Evolutionary conservation across 768 basidiomycete species (phyloP).

Genomic region (Russula emetica): DNA sequence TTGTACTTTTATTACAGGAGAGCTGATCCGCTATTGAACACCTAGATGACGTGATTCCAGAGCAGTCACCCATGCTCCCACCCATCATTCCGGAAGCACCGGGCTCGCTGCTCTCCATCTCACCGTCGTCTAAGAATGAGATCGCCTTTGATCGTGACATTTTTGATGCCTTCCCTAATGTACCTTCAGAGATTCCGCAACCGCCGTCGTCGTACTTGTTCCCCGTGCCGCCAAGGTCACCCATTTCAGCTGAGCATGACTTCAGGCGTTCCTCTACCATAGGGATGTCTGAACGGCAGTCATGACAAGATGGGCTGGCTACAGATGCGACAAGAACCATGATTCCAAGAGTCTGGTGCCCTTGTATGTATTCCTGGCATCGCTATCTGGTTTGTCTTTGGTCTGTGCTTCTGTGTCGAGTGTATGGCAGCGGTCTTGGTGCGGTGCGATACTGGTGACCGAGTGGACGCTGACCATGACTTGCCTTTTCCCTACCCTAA

Average conservation of each 20-base stretch:
- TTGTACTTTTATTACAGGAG: not conserved
- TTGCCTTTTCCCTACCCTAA: not conserved
- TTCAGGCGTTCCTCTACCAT: constrained; percentile 15
- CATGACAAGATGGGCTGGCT: constrained; percentile 12
- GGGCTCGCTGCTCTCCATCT: constrained; percentile 37
- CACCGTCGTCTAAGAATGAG: constrained; percentile 40
- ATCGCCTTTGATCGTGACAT: constrained; percentile 52
- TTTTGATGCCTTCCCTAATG: constrained; percentile 70
- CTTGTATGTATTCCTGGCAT: not conserved
- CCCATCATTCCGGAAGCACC: constrained; percentile 30
- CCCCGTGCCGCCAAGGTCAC: constrained; percentile 17
- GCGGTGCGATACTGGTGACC: too few relatives aligned
- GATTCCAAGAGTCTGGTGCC: not conserved
- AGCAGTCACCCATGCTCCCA: constrained; percentile 24
- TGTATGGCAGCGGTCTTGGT: too few relatives aligned
- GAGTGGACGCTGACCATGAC: not conserved
- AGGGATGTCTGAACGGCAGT: constrained; percentile 8
- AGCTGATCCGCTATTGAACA: not conserved
- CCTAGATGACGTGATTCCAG: constrained; percentile 23
- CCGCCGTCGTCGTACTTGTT: constrained; percentile 17
- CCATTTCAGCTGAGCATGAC: constrained; percentile 3
- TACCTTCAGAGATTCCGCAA: constrained; percentile 45
- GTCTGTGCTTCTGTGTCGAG: not conserved
- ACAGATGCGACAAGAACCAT: constrained; percentile 4
- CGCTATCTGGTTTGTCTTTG: not conserved